These are phyloP conservation scores for Cryptococcus sp. DNA, from an alignment of 1,284 basidiomycete genomes.

Conservation along the genomic window DNA sequence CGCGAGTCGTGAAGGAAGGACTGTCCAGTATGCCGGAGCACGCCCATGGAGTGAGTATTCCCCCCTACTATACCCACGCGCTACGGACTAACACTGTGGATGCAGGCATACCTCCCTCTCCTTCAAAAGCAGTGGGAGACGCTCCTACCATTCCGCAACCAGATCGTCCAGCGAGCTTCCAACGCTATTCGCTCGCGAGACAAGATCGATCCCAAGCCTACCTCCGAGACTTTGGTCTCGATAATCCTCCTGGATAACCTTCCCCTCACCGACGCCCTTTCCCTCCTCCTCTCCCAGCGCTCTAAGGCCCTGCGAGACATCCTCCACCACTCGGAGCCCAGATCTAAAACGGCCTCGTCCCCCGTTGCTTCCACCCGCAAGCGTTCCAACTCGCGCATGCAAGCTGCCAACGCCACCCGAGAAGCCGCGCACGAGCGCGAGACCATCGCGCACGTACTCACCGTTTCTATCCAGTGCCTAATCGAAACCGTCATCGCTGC, in stretches of 20 bases:
- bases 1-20: slow-evolving; percentile 62
- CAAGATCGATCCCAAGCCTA: slow-evolving; percentile 32
- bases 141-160: slow-evolving; percentile 73
- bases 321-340: slow-evolving; percentile 20
- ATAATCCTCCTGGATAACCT: slow-evolving; percentile 79
- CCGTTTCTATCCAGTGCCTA: slow-evolving; percentile 35
- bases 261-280: slow-evolving; percentile 67
- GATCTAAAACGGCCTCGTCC: neutral
- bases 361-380: neutral
- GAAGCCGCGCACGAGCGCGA: slow-evolving; percentile 23
- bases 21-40: slow-evolving; percentile 34
- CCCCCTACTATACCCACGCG: neutral
- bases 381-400: slow-evolving; percentile 21
- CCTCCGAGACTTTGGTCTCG: slow-evolving; percentile 70
- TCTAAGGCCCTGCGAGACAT: slow-evolving; percentile 59
- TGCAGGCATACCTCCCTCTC: slow-evolving; percentile 58
- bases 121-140: slow-evolving; percentile 86
- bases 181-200: slow-evolving; percentile 61
- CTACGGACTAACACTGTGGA: neutral
- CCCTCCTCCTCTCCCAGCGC: slow-evolving; percentile 68
- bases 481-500: slow-evolving; percentile 35
- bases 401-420: slow-evolving; percentile 15
- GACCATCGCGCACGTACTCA: slow-evolving; percentile 30
- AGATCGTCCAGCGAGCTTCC: slow-evolving; percentile 78
- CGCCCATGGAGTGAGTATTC: slow-evolving; percentile 28